Conservation (phyloP, 192 early-diverging fungal genomes). For the Backusella tuberculispora region DNA sequence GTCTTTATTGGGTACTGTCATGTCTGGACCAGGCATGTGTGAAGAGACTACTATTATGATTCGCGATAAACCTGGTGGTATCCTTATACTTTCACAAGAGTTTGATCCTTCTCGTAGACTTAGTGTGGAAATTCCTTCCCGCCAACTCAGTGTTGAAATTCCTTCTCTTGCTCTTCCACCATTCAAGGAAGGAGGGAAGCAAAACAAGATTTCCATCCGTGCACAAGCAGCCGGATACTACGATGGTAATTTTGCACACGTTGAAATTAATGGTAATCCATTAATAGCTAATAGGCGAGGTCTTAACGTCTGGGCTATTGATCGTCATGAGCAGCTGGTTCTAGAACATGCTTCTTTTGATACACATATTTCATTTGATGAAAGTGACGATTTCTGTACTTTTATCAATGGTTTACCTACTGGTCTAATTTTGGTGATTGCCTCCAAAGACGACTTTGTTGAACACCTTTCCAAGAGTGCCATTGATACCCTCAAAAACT, state of each 20-base stretch:
- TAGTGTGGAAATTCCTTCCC: background rate
- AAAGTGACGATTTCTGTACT: constrained; percentile 68
- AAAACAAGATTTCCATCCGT: constrained; percentile 54
- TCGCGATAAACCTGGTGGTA: constrained; percentile 44
- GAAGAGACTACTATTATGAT: constrained; percentile 46
- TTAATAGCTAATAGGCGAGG: constrained; percentile 66
- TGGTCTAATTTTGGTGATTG: constrained; percentile 67
- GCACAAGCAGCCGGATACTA: constrained; percentile 72
- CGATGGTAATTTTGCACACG: constrained; percentile 75
- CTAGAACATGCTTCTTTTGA: constrained; percentile 74
- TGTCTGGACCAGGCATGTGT: constrained; percentile 61
- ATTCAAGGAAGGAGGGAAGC: constrained; percentile 14
- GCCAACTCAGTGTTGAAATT: too few species aligned
- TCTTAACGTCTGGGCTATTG: constrained; percentile 74
- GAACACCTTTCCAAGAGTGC: constrained; percentile 68
- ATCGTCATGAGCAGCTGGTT: constrained; percentile 67
- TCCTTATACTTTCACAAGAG: constrained; percentile 35
- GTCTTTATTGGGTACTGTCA: constrained; percentile 68
- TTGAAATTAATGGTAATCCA: constrained; percentile 57
- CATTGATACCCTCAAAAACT: constrained; percentile 56
- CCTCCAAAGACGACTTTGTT: constrained; percentile 69
- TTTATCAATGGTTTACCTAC: constrained; percentile 67
- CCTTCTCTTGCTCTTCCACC: background rate
- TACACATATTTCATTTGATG: constrained; percentile 63
- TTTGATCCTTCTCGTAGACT: constrained; percentile 1